Percentiles rank a stretch among this genome's conserved stretches.
These are phyloP conservation scores for Camelina neglecta DNA, from an alignment of 345 rosid species.

Conservation along the genomic window DNA sequence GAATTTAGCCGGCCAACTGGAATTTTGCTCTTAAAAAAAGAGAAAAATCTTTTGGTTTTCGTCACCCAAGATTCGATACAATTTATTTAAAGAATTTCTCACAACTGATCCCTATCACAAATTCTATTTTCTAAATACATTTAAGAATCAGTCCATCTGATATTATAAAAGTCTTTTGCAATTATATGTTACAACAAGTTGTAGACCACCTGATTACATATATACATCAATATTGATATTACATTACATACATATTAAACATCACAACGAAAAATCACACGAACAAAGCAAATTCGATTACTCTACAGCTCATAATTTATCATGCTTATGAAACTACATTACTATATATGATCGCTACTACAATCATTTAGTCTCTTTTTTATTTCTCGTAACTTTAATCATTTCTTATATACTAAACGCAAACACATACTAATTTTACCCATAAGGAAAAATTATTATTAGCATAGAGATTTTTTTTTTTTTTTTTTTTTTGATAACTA, in stretches of 20 bases:
- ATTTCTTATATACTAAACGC: constrained; percentile 14
- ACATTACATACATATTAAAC: neutral
- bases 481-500: neutral
- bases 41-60: constrained; percentile 33
- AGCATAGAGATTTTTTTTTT: neutral
- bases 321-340: constrained; percentile 6
- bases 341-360: constrained; percentile 15
- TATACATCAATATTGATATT: constrained; percentile 15
- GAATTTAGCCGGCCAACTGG: constrained; percentile 44
- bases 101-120: constrained; percentile 37
- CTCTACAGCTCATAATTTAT: constrained; percentile 16
- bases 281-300: constrained; percentile 17
- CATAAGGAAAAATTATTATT: neutral
- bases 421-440: neutral
- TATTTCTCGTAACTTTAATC: neutral
- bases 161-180: constrained; percentile 11
- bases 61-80: constrained; percentile 42
- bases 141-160: constrained; percentile 35
- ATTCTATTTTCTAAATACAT: constrained; percentile 17
- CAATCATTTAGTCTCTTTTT: constrained; percentile 2
- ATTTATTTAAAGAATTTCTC: constrained; percentile 8
- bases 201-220: constrained; percentile 28
- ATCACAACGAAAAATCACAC: constrained; percentile 18
- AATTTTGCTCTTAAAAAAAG: constrained; percentile 3
- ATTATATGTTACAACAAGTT: constrained; percentile 9